Evolutionary conservation across 192 early-diverging fungal genomes (phyloP).

Genomic region (Entomortierella beljakovae): DNA sequence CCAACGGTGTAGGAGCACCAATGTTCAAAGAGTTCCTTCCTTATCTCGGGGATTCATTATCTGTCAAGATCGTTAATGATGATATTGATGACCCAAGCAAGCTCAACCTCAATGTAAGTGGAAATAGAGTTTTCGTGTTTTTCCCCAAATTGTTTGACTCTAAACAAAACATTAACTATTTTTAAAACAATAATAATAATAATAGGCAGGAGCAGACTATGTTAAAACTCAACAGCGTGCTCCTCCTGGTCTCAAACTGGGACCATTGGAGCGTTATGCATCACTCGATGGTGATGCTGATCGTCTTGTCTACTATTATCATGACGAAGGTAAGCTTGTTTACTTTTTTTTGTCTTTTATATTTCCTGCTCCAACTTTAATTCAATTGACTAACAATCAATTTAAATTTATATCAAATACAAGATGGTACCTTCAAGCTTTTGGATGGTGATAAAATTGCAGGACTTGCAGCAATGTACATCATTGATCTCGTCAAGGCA

Average conservation of each 20-base stretch:
- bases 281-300: constrained; percentile 99
- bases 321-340: constrained; percentile 68
- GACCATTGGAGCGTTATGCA: constrained; percentile 78
- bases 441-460: constrained; percentile 99
- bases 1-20: constrained; percentile 97
- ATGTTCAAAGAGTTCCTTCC: constrained; percentile 82
- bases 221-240: constrained; percentile 92
- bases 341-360: not conserved
- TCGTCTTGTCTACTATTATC: constrained; percentile 96
- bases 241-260: constrained; percentile 76
- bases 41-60: constrained; percentile 72
- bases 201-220: constrained; percentile 94
- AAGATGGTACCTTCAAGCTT: constrained; percentile 84
- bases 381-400: not conserved
- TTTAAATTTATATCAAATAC: not conserved
- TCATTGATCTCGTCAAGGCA: constrained; percentile 89
- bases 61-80: constrained; percentile 80
- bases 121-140: too few relatives aligned
- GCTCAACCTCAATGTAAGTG: constrained; percentile 85
- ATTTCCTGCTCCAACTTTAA: not conserved
- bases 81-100: constrained; percentile 75
- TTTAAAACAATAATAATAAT: not conserved
- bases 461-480: constrained; percentile 91
- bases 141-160: too few relatives aligned
- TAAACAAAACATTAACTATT: not conserved